Evolutionary conservation across 768 basidiomycete species (phyloP), one percentile per base, ranked within the genome.

Genomic region (Lactarius trivialis): DNA sequence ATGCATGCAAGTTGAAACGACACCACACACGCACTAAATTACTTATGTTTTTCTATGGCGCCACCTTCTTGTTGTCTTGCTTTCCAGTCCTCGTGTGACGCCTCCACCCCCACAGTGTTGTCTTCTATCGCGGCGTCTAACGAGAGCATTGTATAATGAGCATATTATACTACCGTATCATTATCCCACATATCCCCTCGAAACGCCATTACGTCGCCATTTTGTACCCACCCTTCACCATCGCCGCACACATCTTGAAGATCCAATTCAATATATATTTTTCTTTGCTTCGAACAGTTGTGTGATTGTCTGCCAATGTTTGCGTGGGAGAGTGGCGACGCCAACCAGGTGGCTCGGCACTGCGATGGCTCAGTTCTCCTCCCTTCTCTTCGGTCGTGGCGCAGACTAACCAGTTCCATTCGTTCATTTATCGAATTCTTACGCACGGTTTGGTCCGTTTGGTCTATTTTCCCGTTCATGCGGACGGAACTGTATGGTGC

Each of bases 1-100:
- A 65, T 26, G 32, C 33, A 51, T 21, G 37, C 66, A 14, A 26
- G 37, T 4, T 64, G 37, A 64, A 53, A 1, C 6, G 7, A 26
- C 32, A 50, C 24, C 12, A n/a, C 60, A 24, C 7, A 21, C 7
- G 19, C 33, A 8, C 7, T 4, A 3, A 32, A 34, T 9, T 26
- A 39, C 17, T 48, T 24, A 26, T 32, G n/a, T n/a, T 56, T 34
- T 55, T 14, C 19, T 26, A 11, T 21, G n/a, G 11, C 24, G 32
- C 51, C 51, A 52, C 32, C 51, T 52, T 52, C 32, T 30, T 33
- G 26, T n/a, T 30, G 51, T 26, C n/a, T n/a, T 41, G 19, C 8
- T 19, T 19, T 41, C 8, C 37, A 2, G 17, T 39, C 37, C 37
- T 39, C 19, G 17, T 30, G 17, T 19, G 37, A 45, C 11, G 11